A percentile compares a stretch with the other conserved stretches of the same genome.
phyloP scores from a whole-genome alignment of 1,139 yeast genomes.

The Blastobotrys arbuscula region DNA sequence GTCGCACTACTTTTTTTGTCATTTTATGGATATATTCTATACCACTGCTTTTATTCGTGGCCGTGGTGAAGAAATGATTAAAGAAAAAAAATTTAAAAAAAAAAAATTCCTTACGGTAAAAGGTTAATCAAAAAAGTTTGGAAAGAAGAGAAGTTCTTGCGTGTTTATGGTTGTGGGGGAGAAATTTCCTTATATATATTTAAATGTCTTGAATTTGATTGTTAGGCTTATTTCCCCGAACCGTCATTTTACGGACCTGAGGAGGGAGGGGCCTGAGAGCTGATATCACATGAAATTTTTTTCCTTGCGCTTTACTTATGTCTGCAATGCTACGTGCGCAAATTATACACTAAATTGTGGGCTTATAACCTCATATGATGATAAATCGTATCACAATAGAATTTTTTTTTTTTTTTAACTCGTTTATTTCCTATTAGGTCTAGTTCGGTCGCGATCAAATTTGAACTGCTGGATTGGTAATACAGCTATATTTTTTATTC shows the following conservation, averaged over 20 bases:
- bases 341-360: too few species aligned
- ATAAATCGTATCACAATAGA: too few species aligned
- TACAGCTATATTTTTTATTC: too few species aligned
- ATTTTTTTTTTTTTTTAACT: too few species aligned
- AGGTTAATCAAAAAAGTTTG: background rate
- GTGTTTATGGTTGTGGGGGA: too few species aligned
- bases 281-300: background rate
- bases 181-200: too few species aligned
- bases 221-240: background rate
- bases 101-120: background rate
- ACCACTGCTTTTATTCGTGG: background rate
- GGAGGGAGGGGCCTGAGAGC: background rate
- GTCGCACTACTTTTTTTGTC: slow-evolving; percentile 16
- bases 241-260: background rate
- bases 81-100: background rate
- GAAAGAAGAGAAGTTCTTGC: too few species aligned
- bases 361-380: too few species aligned
- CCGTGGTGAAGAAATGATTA: background rate
- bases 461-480: too few species aligned
- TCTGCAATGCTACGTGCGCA: background rate
- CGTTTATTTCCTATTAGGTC: too few species aligned
- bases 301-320: background rate
- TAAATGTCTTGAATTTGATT: too few species aligned
- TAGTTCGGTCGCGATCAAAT: too few species aligned
- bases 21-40: background rate